These are phyloP conservation scores for Coniella vitis DNA, from an alignment of 2,329 filamentous ascomycete species.

Conservation along the genomic window DNA sequence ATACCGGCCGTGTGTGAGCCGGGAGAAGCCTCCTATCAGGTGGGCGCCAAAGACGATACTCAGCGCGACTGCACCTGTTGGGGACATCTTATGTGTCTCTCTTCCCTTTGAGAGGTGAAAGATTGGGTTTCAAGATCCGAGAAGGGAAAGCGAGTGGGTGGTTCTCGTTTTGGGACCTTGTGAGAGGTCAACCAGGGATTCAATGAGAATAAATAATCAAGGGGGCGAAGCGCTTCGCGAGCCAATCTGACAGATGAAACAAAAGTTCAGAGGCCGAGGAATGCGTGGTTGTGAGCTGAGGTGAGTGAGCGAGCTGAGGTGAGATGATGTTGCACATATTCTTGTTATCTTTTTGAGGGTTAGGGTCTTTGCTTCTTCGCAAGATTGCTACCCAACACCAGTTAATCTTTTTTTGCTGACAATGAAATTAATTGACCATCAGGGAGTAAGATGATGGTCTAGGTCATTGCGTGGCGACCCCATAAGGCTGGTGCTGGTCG, in stretches of 20 bases:
- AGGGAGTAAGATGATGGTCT: no score
- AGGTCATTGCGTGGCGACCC: no score
- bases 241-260: neutral
- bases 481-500: no score
- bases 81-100: neutral
- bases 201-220: no score
- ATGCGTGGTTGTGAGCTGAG: neutral
- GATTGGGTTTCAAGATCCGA: no score
- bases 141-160: no score
- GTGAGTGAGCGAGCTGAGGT: conserved; percentile 1
- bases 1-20: conserved; percentile 20
- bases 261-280: neutral
- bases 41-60: conserved; percentile 8
- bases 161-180: no score
- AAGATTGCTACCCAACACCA: no score
- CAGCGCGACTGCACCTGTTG: conserved; percentile 1
- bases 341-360: neutral
- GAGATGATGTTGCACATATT: neutral
- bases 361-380: neutral
- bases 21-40: conserved; percentile 18
- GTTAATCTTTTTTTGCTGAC: no score
- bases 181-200: no score
- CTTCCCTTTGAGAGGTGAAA: no score
- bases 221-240: neutral
- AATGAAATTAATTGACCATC: no score